phyloP scores from a whole-genome alignment of 78 protist species.

The Dictyostelium purpureum region DNA sequence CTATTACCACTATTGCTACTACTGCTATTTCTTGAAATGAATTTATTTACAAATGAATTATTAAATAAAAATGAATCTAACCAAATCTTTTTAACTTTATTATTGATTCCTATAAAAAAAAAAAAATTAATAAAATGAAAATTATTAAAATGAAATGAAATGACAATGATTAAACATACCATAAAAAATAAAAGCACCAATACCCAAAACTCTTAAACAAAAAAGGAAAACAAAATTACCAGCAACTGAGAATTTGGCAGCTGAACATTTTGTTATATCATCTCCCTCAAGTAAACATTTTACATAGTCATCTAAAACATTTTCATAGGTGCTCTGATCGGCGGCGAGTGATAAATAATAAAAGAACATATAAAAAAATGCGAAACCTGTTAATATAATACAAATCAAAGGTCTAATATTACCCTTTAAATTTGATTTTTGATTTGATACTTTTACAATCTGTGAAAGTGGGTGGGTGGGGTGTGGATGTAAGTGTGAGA shows the following conservation, averaged over 20 bases:
- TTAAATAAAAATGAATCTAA: background rate
- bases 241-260: background rate
- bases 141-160: no score
- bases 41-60: background rate
- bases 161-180: no score
- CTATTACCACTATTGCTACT: background rate
- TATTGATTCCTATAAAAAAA: background rate
- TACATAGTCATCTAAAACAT: background rate
- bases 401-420: background rate
- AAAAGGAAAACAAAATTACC: background rate
- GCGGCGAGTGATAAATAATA: background rate
- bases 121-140: background rate
- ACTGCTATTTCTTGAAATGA: background rate
- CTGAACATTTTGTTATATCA: background rate
- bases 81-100: background rate
- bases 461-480: background rate
- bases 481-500: background rate
- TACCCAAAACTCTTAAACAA: background rate
- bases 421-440: background rate
- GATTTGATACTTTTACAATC: background rate
- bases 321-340: background rate
- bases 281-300: background rate
- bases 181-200: slow-evolving; percentile 5
- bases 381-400: background rate
- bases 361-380: slow-evolving; percentile 4